Conservation (phyloP, 192 early-diverging fungal genomes). For the Mortierella antarctica region DNA sequence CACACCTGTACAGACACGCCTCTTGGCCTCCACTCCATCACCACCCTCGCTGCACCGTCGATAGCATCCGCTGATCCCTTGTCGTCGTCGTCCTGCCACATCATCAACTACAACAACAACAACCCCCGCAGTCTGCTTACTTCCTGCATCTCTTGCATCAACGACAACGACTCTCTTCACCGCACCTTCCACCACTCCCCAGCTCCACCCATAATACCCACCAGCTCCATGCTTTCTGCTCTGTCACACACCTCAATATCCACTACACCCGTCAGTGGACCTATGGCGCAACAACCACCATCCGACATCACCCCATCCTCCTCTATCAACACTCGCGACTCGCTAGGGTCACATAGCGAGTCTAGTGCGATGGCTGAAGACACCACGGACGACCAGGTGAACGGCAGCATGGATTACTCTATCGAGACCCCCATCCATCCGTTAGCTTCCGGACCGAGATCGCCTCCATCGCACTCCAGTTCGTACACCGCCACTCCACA, state of each 20-base stretch:
- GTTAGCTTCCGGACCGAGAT: not conserved
- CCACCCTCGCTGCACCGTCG: too few relatives aligned
- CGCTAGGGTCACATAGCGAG: not conserved
- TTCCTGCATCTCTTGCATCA: not conserved
- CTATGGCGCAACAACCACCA: not conserved
- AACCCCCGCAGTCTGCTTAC: not conserved
- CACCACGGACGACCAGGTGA: not conserved
- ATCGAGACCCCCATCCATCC: conserved; percentile 27
- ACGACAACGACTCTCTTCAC: not conserved
- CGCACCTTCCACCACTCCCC: not conserved
- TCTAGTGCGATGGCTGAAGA: conserved; percentile 5
- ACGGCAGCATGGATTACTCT: conserved; percentile 12
- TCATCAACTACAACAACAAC: too few relatives aligned
- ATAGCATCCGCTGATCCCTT: too few relatives aligned
- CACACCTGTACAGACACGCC: conserved; percentile 2
- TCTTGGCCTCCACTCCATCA: not conserved
- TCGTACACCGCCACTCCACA: conserved; percentile 12
- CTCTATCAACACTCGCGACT: not conserved
- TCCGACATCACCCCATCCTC: not conserved
- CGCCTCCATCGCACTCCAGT: not conserved
- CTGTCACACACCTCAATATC: conserved; percentile 30
- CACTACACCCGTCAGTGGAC: conserved; percentile 2
- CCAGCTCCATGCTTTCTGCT: conserved; percentile 21
- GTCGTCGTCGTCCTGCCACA: too few relatives aligned
- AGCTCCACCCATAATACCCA: not conserved